Percentiles rank a stretch among this genome's conserved stretches.
These are phyloP conservation scores for Microsporum audouinii DNA, from an alignment of 2,329 filamentous ascomycete species.

Conservation along the genomic window DNA sequence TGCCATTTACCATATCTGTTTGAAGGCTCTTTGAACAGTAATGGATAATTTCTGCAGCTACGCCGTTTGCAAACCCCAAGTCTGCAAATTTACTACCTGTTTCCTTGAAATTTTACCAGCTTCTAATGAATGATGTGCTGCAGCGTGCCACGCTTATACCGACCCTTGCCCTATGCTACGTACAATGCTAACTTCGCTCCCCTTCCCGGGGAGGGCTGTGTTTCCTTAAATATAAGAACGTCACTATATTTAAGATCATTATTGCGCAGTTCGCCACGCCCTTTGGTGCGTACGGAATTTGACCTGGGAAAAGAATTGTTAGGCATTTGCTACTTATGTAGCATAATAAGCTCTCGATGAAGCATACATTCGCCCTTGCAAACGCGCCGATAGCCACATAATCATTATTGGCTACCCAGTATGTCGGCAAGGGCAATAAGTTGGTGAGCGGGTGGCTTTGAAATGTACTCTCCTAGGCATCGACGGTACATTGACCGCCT, in stretches of 20 bases:
- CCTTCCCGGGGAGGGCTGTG: neutral
- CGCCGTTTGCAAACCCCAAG: neutral
- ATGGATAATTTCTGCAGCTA: neutral
- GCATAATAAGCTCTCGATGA: neutral
- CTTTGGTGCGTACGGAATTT: neutral
- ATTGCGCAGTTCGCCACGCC: neutral
- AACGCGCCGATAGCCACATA: neutral
- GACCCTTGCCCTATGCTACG: neutral
- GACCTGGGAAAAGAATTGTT: neutral
- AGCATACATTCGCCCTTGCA: neutral
- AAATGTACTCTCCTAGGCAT: neutral
- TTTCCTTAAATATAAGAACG: neutral
- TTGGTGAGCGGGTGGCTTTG: slow-evolving; percentile 5
- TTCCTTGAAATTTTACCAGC: neutral
- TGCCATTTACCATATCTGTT: neutral
- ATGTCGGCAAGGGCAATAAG: neutral
- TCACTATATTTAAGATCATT: neutral
- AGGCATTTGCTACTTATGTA: neutral
- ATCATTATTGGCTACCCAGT: neutral
- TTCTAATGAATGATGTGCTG: neutral
- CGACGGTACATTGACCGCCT: slow-evolving; percentile 5
- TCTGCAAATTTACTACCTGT: neutral
- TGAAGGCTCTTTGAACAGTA: neutral
- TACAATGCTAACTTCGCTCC: neutral
- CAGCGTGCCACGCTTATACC: neutral